Base-by-base conservation (phyloP, 768 basidiomycete species). In the Leccinum obscurum region DNA sequence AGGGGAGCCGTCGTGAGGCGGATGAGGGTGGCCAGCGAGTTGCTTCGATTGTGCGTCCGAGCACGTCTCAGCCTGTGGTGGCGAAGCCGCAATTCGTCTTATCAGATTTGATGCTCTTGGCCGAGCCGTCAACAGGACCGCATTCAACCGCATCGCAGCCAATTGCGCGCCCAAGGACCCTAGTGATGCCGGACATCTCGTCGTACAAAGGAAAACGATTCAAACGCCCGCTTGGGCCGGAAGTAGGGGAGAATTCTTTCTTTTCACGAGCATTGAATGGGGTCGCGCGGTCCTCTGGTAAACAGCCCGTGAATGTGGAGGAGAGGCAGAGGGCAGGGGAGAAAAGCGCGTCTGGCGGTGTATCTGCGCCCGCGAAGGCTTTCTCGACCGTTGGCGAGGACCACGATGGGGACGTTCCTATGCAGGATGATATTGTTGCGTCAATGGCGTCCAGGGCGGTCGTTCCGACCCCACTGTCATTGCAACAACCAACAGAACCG, bases 141-240 rank as follows among this genome's bases (percentile, higher is more conserved):
- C 32, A 44, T n/a, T 35, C 56, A 11, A 41, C 56, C 9, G 39
- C 32, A 6, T 56, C 61, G 14, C 62, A 59, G 44, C 34, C 53
- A 15, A 17, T 56, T 11, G 22, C 37, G 10, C 28, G 28, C 13
- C 0, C 52, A 22, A 35, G 57, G 13, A n/a, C 51, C 44, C 7
- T 72, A 17, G 52, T 56, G 4, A 63, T 72, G 39, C 70, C 70
- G 4, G 65, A 70, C 26, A 62, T 71, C 20, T 72, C 70, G 20
- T 63, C 22, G 34, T 72, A 66, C 55, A 60, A 58, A 50, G 57
- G 64, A 1, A 46, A 68, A 2, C 62, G 71, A 52, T 71, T 66
- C 52, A 72, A 59, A 50, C 65, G 71, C 7, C 48, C 62, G 6
- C 34, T 46, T 26, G n/a, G 41, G n/a, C 53, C 39, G 0, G 62